Conservation (phyloP, 129 eudicot genomes). For the Apium graveolens region DNA sequence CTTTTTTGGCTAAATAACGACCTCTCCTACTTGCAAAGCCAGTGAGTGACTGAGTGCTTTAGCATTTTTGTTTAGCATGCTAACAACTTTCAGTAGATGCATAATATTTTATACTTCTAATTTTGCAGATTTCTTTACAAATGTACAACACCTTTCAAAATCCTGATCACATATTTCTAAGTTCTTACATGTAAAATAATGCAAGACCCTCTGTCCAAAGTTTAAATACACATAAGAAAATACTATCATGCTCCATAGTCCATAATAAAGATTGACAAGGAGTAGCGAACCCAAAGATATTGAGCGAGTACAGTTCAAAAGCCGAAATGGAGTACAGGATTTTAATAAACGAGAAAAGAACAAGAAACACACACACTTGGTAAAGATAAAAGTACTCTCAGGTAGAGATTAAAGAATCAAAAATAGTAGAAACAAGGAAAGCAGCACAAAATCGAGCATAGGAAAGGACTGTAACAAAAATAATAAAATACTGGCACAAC, state of each 20-base stretch:
- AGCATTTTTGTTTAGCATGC: neutral
- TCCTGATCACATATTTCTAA: neutral
- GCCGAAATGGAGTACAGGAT: neutral
- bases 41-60: neutral
- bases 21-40: neutral
- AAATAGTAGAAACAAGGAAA: neutral
- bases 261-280: too few species aligned
- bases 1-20: too few species aligned
- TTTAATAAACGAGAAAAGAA: neutral
- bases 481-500: too few species aligned
- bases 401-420: neutral
- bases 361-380: neutral
- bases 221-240: neutral
- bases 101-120: neutral
- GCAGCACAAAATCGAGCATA: neutral
- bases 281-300: too few species aligned
- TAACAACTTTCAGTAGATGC: neutral
- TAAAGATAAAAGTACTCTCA: neutral
- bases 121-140: neutral
- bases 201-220: neutral
- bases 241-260: neutral
- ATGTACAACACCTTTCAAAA: neutral
- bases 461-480: too few species aligned
- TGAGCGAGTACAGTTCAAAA: too few species aligned
- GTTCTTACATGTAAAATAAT: neutral